A percentile compares a stretch with the other conserved stretches of the same genome.
Evolutionary conservation across 2,329 filamentous ascomycete species (phyloP).

Genomic region (Lachnellula subtilissima): DNA sequence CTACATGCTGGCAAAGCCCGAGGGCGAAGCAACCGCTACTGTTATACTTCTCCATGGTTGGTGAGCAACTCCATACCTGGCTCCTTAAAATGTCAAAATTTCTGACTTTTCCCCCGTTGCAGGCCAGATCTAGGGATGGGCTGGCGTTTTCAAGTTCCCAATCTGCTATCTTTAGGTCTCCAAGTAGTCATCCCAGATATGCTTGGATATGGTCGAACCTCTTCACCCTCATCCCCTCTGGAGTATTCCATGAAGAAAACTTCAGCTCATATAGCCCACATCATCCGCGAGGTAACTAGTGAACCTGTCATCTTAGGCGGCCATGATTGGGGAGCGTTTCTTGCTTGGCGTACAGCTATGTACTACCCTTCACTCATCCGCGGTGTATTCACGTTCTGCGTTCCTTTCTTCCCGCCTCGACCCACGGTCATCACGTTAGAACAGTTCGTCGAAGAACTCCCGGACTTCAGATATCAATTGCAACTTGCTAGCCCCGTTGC

Average conservation of each 20-base stretch:
- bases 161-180: constrained; percentile 34
- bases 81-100: neutral
- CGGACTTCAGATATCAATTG: neutral
- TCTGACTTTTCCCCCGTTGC: neutral
- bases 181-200: constrained; percentile 72
- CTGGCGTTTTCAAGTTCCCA: neutral
- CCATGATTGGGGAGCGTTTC: constrained; percentile 82
- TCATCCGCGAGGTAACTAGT: constrained; percentile 19
- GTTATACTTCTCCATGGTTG: neutral
- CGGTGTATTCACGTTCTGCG: constrained; percentile 74
- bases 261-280: neutral
- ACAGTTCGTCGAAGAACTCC: constrained; percentile 34
- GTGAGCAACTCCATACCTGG: neutral
- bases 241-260: constrained; percentile 43
- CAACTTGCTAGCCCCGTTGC: neutral
- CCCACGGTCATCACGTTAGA: constrained; percentile 64
- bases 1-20: neutral
- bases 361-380: constrained; percentile 68
- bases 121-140: neutral
- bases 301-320: constrained; percentile 49
- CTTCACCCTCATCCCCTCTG: constrained; percentile 53
- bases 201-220: constrained; percentile 76
- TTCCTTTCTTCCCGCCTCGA: constrained; percentile 66
- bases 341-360: constrained; percentile 68
- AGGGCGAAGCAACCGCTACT: neutral